Base-by-base conservation (phyloP, 1,284 basidiomycete species). In the Naganishia liquefaciens region DNA sequence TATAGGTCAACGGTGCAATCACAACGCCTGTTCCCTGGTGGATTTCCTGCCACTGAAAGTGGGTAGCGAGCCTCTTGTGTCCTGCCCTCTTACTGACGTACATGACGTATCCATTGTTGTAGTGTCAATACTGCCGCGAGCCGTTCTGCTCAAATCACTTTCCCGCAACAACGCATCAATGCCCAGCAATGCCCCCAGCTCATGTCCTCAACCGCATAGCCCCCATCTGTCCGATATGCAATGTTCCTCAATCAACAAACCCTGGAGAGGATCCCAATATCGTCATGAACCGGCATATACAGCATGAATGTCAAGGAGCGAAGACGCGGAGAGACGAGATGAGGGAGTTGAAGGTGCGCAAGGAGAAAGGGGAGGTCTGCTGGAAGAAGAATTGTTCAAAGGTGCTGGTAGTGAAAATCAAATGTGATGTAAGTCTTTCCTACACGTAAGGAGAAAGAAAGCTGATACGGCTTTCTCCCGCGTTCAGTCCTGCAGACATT, bases 41-140 rank as follows among this genome's bases (percentile, higher is more conserved):
- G 78, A 79, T 66, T 79, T 79, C 54, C 71, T 79, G 2, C 78
- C 78, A 3, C 77, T 79, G 69, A 65, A 68, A 62, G 77, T 78
- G 67, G 73, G 76, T 68, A 11, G 0, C 40, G 7, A 23, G 1
- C 27, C 23, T 13, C 27, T 28, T 27, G 23, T 7, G 25, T 30
- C 11, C 33, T 17, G 63, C 11, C 6, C 13, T 11, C 5, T 4
- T 19, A 10, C 51, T 42, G 30, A 30, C 21, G 19, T 37, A 13
- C 10, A 13, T 37, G n/a, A n/a, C n/a, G 19, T 19, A 11, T 27
- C 27, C 44, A 28, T 50, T 27, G 5, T 27, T 13, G 9, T 66
- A 76, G 75, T 79, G 78, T 60, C 77, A 77, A 64, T 77, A 76
- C 71, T 79, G 78, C 68, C 70, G 75, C 28, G 67, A 68, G 27